These are phyloP conservation scores for Corylus avellana DNA, from an alignment of 306 rosid genomes.

Conservation along the genomic window DNA sequence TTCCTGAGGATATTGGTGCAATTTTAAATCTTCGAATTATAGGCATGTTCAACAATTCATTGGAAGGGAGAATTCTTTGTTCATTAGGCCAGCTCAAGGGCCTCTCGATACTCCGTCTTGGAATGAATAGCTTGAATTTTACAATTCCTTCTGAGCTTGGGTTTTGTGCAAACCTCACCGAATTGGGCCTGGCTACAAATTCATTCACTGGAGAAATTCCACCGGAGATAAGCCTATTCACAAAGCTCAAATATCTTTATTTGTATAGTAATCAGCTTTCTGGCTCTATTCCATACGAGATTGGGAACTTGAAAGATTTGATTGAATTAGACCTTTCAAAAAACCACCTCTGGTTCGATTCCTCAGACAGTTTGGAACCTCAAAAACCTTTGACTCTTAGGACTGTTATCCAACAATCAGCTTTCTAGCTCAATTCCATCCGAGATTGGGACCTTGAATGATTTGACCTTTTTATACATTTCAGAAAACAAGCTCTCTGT, in stretches of 20 bases:
- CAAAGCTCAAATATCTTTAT: slow-evolving; percentile 27
- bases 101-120: slow-evolving; percentile 42
- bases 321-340: slow-evolving; percentile 42
- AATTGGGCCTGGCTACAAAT: slow-evolving; percentile 44
- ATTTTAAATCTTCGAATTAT: too few species aligned
- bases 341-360: slow-evolving; percentile 48
- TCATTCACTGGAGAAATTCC: slow-evolving; percentile 49
- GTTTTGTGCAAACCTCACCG: slow-evolving; percentile 49
- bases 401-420: slow-evolving; percentile 41
- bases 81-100: slow-evolving; percentile 49
- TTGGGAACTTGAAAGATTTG: slow-evolving; percentile 48
- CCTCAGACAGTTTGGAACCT: slow-evolving; percentile 50
- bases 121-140: slow-evolving; percentile 38
- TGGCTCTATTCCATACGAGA: slow-evolving; percentile 46
- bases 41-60: too few species aligned
- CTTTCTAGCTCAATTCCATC: slow-evolving; percentile 48
- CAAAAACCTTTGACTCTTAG: slow-evolving; percentile 31
- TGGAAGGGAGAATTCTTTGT: slow-evolving; percentile 23
- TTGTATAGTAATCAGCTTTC: slow-evolving; percentile 37
- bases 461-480: too few species aligned
- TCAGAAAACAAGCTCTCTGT: too few species aligned
- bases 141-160: slow-evolving; percentile 62
- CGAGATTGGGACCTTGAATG: slow-evolving; percentile 36
- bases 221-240: slow-evolving; percentile 55
- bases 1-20: neutral